Percentiles rank a stretch among this genome's conserved stretches.
Conservation (phyloP, 768 basidiomycete genomes). For the Saitozyma podzolica region DNA sequence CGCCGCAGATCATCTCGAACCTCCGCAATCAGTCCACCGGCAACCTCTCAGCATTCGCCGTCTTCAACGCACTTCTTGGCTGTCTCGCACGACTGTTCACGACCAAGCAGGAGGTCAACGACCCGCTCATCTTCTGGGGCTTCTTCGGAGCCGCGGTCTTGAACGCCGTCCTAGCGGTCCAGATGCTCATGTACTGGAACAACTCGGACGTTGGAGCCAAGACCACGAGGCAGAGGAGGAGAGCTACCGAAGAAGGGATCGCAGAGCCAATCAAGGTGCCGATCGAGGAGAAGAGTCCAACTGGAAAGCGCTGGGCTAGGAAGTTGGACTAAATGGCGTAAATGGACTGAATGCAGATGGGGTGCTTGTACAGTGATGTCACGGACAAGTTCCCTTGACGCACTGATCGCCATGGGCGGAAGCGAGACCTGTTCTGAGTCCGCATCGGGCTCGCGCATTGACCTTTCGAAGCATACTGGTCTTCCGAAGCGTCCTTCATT, state of each 20-base stretch:
- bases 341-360: too few species aligned
- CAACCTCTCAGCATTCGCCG: conserved; percentile 89
- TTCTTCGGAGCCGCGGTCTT: conserved; percentile 79
- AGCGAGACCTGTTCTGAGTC: too few species aligned
- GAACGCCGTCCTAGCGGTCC: conserved; percentile 78
- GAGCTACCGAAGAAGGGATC: conserved; percentile 15
- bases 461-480: too few species aligned
- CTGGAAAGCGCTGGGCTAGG: conserved; percentile 25
- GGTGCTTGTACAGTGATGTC: too few species aligned
- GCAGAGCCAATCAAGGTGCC: conserved; percentile 8
- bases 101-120: conserved; percentile 83
- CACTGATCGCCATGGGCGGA: too few species aligned
- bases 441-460: too few species aligned
- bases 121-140: conserved; percentile 74
- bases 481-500: too few species aligned
- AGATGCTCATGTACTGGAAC: conserved; percentile 69
- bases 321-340: conserved; percentile 44
- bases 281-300: conserved; percentile 6
- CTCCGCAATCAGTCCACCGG: conserved; percentile 74
- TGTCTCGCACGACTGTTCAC: conserved; percentile 93
- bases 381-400: too few species aligned
- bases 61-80: conserved; percentile 80
- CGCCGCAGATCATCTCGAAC: conserved; percentile 90
- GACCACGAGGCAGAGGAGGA: conserved; percentile 4
- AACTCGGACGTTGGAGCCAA: conserved; percentile 14